Conservation (phyloP, 441 rosid species). For the Eutrema salsugineum region DNA sequence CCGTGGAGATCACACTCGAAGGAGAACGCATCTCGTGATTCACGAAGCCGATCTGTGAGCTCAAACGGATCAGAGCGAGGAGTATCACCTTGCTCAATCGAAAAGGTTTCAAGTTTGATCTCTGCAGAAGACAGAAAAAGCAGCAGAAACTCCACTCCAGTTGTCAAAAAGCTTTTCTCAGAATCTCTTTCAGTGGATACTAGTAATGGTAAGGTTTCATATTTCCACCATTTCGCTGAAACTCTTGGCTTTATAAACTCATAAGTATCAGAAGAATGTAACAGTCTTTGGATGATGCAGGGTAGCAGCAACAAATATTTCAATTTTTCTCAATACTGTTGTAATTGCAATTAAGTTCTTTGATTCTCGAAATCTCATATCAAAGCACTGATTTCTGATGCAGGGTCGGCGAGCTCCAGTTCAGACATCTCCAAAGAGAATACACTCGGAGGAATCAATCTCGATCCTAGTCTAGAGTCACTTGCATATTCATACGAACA, state of each 20-base stretch:
- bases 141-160: constrained; percentile 40
- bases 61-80: constrained; percentile 55
- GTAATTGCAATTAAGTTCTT: neutral
- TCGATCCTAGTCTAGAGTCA: constrained; percentile 22
- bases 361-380: neutral
- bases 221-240: neutral
- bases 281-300: neutral
- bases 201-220: constrained; percentile 17
- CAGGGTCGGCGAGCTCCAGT: constrained; percentile 39
- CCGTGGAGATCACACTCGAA: constrained; percentile 45
- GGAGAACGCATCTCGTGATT: constrained; percentile 48
- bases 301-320: neutral
- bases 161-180: constrained; percentile 49
- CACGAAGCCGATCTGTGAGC: constrained; percentile 49
- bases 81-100: constrained; percentile 38
- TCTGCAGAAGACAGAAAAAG: constrained; percentile 33
- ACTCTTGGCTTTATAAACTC: neutral
- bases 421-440: constrained; percentile 10
- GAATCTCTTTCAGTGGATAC: constrained; percentile 34
- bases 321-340: neutral
- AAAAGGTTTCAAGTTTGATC: constrained; percentile 32
- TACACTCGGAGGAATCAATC: constrained; percentile 28
- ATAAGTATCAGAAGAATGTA: neutral
- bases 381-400: constrained; percentile 11
- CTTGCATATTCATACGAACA: constrained; percentile 46